Percentiles rank a stretch among this genome's conserved stretches.
Evolutionary conservation across 306 rosid species (phyloP).

Genomic region (Cicer pinnatifidum): DNA sequence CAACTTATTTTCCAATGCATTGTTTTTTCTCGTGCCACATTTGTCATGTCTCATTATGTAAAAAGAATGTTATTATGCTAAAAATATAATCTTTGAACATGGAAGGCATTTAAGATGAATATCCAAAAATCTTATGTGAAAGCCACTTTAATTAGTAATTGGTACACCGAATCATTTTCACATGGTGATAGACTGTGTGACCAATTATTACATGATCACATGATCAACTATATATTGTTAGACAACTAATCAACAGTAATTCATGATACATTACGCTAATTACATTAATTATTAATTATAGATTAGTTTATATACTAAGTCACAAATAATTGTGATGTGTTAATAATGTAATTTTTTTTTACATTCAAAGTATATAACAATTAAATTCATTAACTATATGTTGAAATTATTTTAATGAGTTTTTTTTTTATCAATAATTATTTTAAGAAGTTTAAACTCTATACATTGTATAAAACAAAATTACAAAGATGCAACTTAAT

Average conservation of each 20-base stretch:
- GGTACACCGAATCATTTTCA: neutral
- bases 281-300: too few relatives aligned
- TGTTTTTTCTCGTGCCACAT: neutral
- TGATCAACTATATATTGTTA: neutral
- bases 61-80: neutral
- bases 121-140: neutral
- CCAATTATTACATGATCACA: neutral
- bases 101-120: neutral
- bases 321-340: too few relatives aligned
- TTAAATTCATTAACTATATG: too few relatives aligned
- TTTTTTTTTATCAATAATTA: too few relatives aligned
- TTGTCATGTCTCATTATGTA: neutral
- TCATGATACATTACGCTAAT: neutral
- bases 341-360: too few relatives aligned
- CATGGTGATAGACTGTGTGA: neutral
- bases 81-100: neutral
- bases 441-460: neutral
- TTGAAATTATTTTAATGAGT: too few relatives aligned
- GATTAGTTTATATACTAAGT: too few relatives aligned
- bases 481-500: neutral
- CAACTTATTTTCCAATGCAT: neutral
- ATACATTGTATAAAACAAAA: neutral
- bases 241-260: neutral
- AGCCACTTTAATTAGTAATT: neutral
- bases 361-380: too few relatives aligned